Base-by-base conservation (phyloP, 2,329 filamentous ascomycete species). In the Chrysoporthe cubensis region DNA sequence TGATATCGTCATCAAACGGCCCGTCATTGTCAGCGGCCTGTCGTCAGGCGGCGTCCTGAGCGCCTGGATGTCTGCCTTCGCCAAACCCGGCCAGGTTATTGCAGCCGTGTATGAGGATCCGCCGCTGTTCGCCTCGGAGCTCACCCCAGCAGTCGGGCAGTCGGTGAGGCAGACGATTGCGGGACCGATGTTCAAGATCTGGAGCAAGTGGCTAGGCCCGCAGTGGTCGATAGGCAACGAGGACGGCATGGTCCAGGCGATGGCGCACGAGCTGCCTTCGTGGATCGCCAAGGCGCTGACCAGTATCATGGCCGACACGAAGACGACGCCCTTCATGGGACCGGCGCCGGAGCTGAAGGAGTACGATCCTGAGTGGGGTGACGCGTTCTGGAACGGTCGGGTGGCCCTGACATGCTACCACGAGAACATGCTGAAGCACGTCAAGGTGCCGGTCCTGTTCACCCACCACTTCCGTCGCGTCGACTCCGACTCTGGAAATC, bases 191-290 rank as follows among this genome's bases (percentile, higher is more conserved):
- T 71, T 71, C 64, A 44, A 37, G 14, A 44, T 68, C 62, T 70
- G 71, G 71, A 62, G 59, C 61, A 69, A 70, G 67, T 71, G 71
- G 71, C 65, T 71, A 6, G 69, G 71, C 62, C 18, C 71, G 34
- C 71, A 71, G 64, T 71, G 69, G 71, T 62, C 71, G 32, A 63
- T 71, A 13, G 69, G 62, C 21, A 44, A 69, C 66, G 37, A 43
- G 37, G 67, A 59, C n/a, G 69, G 66, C 43, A 71, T 71, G 70
- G 48, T 59, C 5, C 6, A 57, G 14, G 70, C 70, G 57, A 69
- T 69, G 70, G 61, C 63, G 2, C 63, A 61, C 18, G 66, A 70
- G 64, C 60, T 70, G 60, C 69, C 69, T 18, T 21, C 46, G 21
- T 71, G 70, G 70, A 52, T 71, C 50, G 32, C 57, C 37, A 62